phyloP scores from a whole-genome alignment of 2,329 filamentous ascomycete genomes.

The Penicillium freii region DNA sequence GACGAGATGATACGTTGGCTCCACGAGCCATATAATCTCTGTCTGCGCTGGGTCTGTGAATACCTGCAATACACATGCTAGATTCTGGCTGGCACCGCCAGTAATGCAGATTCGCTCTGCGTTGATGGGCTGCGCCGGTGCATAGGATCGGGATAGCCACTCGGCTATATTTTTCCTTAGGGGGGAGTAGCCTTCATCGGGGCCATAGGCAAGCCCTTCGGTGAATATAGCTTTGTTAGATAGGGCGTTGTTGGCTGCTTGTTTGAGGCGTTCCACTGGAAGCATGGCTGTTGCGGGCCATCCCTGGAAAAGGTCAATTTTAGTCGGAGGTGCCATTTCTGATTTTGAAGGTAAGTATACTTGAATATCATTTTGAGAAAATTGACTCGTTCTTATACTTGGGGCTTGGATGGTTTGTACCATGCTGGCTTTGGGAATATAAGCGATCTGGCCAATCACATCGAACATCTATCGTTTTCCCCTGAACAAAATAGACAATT shows the following conservation, averaged over 20 bases:
- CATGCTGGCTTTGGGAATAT: constrained; percentile 1
- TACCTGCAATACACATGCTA: constrained; percentile 71
- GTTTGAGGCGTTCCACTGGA: constrained; percentile 59
- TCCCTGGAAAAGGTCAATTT: constrained; percentile 44
- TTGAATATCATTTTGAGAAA: not conserved
- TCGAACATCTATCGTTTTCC: not conserved
- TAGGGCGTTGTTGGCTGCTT: constrained; percentile 60
- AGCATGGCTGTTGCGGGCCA: constrained; percentile 58
- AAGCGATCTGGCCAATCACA: constrained; percentile 9
- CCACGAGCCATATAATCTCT: constrained; percentile 69
- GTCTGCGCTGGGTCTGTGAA: constrained; percentile 76
- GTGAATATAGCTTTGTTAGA: constrained; percentile 56
- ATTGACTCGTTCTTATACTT: not conserved
- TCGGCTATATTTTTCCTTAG: constrained; percentile 64
- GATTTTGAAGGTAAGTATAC: not conserved
- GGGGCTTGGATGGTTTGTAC: not conserved
- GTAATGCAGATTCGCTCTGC: constrained; percentile 70
- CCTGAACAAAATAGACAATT: not conserved
- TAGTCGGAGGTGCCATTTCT: not conserved
- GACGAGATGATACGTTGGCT: constrained; percentile 76
- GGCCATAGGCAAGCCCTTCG: constrained; percentile 70
- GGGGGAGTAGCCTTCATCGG: constrained; percentile 67
- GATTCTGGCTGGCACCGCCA: constrained; percentile 76
- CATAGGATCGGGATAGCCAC: constrained; percentile 67
- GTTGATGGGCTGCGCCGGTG: constrained; percentile 38